Evolutionary conservation across 2,329 filamentous ascomycete species (phyloP).

Genomic region (Aspergillus sclerotialis): DNA sequence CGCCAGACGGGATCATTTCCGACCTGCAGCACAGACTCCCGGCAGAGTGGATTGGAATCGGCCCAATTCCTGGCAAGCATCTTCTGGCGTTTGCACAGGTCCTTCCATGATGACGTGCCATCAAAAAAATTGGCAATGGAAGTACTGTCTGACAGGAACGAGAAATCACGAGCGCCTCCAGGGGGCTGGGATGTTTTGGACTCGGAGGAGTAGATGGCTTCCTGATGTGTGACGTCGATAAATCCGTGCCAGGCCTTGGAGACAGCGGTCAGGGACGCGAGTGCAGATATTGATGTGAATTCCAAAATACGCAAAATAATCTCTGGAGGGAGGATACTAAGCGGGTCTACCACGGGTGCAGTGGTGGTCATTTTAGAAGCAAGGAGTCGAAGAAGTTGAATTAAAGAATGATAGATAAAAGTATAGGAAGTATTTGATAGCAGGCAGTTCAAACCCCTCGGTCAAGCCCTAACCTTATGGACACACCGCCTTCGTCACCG

Average conservation of each 20-base stretch:
- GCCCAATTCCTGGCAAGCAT: slow-evolving; percentile 36
- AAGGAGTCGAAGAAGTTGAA: no score
- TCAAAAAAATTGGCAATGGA: slow-evolving; percentile 30
- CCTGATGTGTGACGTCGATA: slow-evolving; percentile 37
- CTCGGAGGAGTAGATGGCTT: slow-evolving; percentile 33
- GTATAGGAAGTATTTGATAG: no score
- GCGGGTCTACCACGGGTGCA: slow-evolving; percentile 16
- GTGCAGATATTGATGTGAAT: slow-evolving; percentile 25
- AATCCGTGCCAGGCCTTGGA: slow-evolving; percentile 36
- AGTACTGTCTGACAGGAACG: slow-evolving; percentile 17
- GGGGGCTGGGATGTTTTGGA: slow-evolving; percentile 23
- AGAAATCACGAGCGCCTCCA: slow-evolving; percentile 21
- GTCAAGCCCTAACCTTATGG: no score
- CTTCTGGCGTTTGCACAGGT: slow-evolving; percentile 36
- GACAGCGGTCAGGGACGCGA: slow-evolving; percentile 29
- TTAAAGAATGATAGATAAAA: no score
- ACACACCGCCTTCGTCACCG: no score
- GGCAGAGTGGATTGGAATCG: slow-evolving; percentile 22
- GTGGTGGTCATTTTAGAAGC: slow-evolving; percentile 16
- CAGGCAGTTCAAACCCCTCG: no score
- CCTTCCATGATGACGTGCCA: slow-evolving; percentile 35
- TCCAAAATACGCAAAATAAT: slow-evolving; percentile 36
- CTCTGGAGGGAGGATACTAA: slow-evolving; percentile 30
- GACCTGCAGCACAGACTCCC: slow-evolving; percentile 36
- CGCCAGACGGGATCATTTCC: slow-evolving; percentile 39